Evolutionary conservation across 1,284 basidiomycete genomes (phyloP).

Genomic region (Hemileia vastatrix): DNA sequence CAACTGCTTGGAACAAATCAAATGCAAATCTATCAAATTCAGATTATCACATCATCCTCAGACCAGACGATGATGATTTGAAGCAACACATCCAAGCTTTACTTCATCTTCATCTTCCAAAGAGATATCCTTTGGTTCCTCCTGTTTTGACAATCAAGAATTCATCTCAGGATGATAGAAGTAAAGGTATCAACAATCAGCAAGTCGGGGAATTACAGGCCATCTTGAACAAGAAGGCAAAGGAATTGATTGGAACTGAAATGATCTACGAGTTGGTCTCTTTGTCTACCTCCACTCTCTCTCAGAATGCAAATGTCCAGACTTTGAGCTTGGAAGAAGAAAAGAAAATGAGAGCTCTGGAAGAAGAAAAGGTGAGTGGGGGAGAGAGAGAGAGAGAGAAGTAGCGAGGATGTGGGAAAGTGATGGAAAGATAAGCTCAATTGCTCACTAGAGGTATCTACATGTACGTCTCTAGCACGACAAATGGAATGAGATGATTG

Average conservation of each 20-base stretch:
- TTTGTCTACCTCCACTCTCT: constrained; percentile 2
- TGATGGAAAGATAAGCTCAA: too few species aligned
- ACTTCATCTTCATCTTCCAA: too few species aligned
- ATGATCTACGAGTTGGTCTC: constrained; percentile 45
- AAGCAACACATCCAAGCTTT: too few species aligned
- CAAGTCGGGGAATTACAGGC: constrained; percentile 6
- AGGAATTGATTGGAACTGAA: constrained; percentile 36
- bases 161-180: constrained; percentile 25
- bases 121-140: too few species aligned
- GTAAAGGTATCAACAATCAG: constrained; percentile 13
- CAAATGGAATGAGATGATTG: too few species aligned
- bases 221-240: constrained; percentile 30
- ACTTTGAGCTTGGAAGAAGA: constrained; percentile 38
- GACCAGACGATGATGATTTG: too few species aligned
- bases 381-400: neutral
- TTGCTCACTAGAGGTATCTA: too few species aligned
- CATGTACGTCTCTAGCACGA: too few species aligned
- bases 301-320: constrained; percentile 26
- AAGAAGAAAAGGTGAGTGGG: constrained; percentile 27
- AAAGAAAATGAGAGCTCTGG: constrained; percentile 32
- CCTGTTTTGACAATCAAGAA: constrained; percentile 29
- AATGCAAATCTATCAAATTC: too few species aligned
- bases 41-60: too few species aligned
- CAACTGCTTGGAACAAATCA: too few species aligned
- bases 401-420: neutral